Evolutionary conservation across 345 rosid species (phyloP).

Genomic region (Salix purpurea): DNA sequence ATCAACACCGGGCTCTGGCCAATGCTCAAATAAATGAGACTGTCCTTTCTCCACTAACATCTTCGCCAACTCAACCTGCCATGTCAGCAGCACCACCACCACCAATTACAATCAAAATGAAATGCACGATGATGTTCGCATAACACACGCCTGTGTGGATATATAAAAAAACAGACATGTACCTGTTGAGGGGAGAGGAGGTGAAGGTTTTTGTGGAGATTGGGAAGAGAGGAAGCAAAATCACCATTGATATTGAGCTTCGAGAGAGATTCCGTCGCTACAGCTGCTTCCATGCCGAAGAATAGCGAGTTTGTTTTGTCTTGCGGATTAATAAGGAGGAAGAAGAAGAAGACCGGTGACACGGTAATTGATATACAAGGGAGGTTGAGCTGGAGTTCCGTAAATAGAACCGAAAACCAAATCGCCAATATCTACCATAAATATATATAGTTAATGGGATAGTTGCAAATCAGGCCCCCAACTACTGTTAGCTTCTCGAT

Average conservation of each 20-base stretch:
- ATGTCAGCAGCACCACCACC: slow-evolving; percentile 1
- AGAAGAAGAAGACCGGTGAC: neutral
- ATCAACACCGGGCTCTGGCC: slow-evolving; percentile 71
- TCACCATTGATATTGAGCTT: slow-evolving; percentile 29
- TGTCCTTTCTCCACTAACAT: slow-evolving; percentile 65
- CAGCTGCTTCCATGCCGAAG: too few species aligned
- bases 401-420: too few species aligned
- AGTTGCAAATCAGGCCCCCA: too few species aligned
- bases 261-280: slow-evolving; percentile 25
- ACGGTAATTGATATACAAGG: too few species aligned
- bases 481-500: too few species aligned
- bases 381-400: too few species aligned
- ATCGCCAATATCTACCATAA: too few species aligned
- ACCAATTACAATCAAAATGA: neutral
- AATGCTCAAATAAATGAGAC: slow-evolving; percentile 63
- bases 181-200: slow-evolving; percentile 64
- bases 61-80: slow-evolving; percentile 74
- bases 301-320: too few species aligned
- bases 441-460: too few species aligned
- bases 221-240: slow-evolving; percentile 50
- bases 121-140: neutral
- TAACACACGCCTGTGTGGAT: neutral
- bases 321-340: neutral
- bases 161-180: neutral
- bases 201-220: slow-evolving; percentile 52